Percentiles rank a stretch among this genome's conserved stretches.
Evolutionary conservation across 495 filamentous ascomycete species (phyloP).

Genomic region (Massariosphaeria phaeospora): DNA sequence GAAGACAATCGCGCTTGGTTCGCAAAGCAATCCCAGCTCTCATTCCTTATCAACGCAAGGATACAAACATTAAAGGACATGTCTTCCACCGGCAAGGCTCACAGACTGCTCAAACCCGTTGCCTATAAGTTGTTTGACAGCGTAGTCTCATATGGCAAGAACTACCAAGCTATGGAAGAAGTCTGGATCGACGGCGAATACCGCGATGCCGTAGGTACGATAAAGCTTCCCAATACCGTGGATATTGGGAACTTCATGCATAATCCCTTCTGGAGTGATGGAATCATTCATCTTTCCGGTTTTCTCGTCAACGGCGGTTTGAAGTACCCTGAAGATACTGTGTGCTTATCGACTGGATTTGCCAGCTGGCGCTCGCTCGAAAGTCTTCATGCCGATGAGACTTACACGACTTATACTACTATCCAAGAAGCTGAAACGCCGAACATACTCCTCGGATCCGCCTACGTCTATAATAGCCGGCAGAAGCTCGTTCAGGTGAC

Average conservation of each 20-base stretch:
- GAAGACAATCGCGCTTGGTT: no score
- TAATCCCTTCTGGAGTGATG: constrained; percentile 27
- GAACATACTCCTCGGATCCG: constrained; percentile 16
- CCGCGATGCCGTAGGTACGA: constrained; percentile 19
- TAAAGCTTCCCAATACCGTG: constrained; percentile 2
- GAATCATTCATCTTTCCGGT: constrained; percentile 29
- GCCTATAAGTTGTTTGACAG: constrained; percentile 30
- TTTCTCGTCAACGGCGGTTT: constrained; percentile 30
- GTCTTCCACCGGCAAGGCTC: constrained; percentile 2
- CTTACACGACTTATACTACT: constrained; percentile 17
- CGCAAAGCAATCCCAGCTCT: constrained; percentile 1
- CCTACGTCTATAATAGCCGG: constrained; percentile 14
- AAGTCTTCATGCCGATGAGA: constrained; percentile 4
- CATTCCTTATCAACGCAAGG: constrained; percentile 17
- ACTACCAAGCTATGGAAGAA: constrained; percentile 26
- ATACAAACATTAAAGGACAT: constrained; percentile 10
- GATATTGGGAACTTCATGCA: constrained; percentile 23
- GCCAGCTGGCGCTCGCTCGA: constrained; percentile 8
- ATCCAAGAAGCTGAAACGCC: constrained; percentile 13
- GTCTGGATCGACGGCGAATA: constrained; percentile 19
- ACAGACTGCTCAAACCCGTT: constrained; percentile 17
- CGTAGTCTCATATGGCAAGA: constrained; percentile 21
- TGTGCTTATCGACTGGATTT: constrained; percentile 25
- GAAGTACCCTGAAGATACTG: constrained; percentile 16
- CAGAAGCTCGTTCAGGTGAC: constrained; percentile 19